Conservation (phyloP, 75 land plant genomes). For the Ceratopteris richardii region DNA sequence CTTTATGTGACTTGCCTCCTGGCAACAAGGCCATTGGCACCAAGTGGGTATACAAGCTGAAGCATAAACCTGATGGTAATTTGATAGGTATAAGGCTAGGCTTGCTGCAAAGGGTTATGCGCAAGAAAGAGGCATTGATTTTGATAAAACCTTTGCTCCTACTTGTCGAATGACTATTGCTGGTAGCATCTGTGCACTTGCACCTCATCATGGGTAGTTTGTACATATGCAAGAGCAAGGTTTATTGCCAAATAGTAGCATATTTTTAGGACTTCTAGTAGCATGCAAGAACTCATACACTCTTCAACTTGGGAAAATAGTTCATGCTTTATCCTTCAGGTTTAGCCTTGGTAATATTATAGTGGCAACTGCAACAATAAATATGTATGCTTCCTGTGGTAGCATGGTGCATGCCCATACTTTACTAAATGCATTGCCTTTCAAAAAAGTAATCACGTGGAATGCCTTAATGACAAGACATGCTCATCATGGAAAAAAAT, state of each 20-base stretch:
- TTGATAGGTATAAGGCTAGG: too few species aligned
- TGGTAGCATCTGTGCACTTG: too few species aligned
- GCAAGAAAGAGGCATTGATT: too few species aligned
- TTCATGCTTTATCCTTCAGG: constrained; percentile 28
- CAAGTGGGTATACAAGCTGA: too few species aligned
- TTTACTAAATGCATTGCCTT: constrained; percentile 13
- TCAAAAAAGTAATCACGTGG: constrained; percentile 29
- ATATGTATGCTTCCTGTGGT: constrained; percentile 50
- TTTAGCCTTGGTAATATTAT: constrained; percentile 20
- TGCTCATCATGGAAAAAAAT: constrained; percentile 37
- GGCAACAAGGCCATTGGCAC: too few species aligned
- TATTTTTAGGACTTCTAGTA: constrained; percentile 22
- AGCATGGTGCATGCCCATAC: constrained; percentile 30
- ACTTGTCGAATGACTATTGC: too few species aligned
- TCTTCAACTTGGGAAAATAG: constrained; percentile 28
- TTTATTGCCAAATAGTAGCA: constrained; percentile 19
- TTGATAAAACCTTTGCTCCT: too few species aligned
- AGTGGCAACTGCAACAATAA: constrained; percentile 22
- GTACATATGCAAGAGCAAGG: constrained; percentile 24
- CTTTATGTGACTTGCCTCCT: too few species aligned
- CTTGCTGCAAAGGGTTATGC: too few species aligned
- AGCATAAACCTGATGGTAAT: too few species aligned
- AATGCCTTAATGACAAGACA: constrained; percentile 32
- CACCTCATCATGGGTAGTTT: too few species aligned
- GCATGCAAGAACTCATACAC: constrained; percentile 31